Conservation (phyloP, 2,329 filamentous ascomycete species). For the Calonectria ilicicola region DNA sequence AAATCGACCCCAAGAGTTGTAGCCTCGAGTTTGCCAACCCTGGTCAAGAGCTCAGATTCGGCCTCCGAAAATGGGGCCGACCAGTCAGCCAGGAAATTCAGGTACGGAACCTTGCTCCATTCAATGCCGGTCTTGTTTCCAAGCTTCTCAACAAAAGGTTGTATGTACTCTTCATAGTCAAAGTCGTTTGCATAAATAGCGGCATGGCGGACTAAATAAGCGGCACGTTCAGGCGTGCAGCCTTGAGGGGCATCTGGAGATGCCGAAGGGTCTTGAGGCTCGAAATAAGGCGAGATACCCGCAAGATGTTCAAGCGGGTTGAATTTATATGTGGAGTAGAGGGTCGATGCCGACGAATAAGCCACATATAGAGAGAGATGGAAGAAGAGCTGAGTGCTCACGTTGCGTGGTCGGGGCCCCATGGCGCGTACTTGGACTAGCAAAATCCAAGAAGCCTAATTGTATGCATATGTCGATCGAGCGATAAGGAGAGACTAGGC, state of each 20-base stretch:
- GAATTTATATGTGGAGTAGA: slow-evolving; percentile 63
- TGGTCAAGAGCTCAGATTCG: slow-evolving; percentile 70
- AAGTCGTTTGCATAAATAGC: slow-evolving; percentile 72
- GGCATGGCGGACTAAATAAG: slow-evolving; percentile 69
- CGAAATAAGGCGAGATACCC: slow-evolving; percentile 69
- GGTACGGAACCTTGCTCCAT: slow-evolving; percentile 66
- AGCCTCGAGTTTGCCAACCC: slow-evolving; percentile 71
- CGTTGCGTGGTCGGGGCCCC: not conserved
- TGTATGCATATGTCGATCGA: not conserved
- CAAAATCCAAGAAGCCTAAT: not conserved
- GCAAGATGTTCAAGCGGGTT: slow-evolving; percentile 66
- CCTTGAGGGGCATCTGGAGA: slow-evolving; percentile 56
- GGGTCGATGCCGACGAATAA: slow-evolving; percentile 25
- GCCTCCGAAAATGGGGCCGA: slow-evolving; percentile 66
- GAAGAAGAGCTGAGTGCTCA: not conserved
- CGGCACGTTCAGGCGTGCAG: slow-evolving; percentile 63
- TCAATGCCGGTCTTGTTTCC: slow-evolving; percentile 66
- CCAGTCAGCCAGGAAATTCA: slow-evolving; percentile 70
- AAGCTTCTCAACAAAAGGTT: slow-evolving; percentile 69
- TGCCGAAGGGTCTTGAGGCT: slow-evolving; percentile 60
- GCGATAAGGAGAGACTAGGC: not conserved
- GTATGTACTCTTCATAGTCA: slow-evolving; percentile 68
- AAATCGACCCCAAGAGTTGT: slow-evolving; percentile 69
- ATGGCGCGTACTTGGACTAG: not conserved
- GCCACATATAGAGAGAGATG: not conserved